Base-by-base conservation (phyloP, 2,329 filamentous ascomycete species). In the Hypoxylon sp. region DNA sequence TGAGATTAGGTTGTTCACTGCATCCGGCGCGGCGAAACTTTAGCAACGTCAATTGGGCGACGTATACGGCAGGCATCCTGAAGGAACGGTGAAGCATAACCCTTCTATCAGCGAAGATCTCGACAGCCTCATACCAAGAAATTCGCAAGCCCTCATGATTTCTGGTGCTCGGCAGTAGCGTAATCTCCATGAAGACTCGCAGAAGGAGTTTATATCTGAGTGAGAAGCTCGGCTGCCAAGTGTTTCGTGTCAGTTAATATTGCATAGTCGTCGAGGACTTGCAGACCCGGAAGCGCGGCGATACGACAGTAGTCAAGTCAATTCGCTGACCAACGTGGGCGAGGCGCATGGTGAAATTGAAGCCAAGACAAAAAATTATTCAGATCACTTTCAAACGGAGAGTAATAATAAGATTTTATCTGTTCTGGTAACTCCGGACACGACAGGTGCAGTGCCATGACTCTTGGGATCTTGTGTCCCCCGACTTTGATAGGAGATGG, bases 221-320 rank as follows among this genome's bases (percentile, higher is more conserved):
- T 63, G 47, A 61, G 55, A 41, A 59, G 62, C 61, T 71, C 69
- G 67, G 59, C 62, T 46, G 67, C 67, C 69, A 70, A 71, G 69
- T 53, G 59, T 58, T 63, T 63, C 54, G 62, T 61, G 34, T 68
- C 58, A 70, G 53, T 71, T 55, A 48, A 68, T 67, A 68, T 60
- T 58, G 46, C 66, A 61, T 61, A 43, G 21, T 50, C 61, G 14
- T 69, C 48, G 55, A 69, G 41, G 16, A 63, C 45, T 67, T 64
- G 66, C 58, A 70, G 66, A 53, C 50, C 29, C 54, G 61, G 57
- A 65, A 67, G 50, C 54, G 43, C 55, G 41, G 56, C 61, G 67
- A 63, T 65, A 64, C 67, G 56, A 65, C 62, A 50, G 51, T 47
- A 60, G 52, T 58, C 43, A 50, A 48, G 61, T 67, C 62, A 52